phyloP scores from a whole-genome alignment of 805 yeast species.

The Yamadazyma laniorum region DNA sequence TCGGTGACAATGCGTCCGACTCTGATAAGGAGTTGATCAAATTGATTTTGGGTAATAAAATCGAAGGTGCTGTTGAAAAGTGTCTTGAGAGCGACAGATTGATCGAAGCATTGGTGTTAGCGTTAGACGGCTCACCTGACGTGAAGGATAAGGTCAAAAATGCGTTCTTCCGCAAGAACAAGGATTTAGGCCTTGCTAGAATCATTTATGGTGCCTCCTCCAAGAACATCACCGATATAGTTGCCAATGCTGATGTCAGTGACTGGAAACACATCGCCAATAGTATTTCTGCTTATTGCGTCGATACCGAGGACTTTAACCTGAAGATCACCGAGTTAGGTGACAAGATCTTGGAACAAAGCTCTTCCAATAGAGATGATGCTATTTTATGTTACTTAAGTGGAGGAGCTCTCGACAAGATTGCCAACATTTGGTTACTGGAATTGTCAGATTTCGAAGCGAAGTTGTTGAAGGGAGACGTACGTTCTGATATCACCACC shows the following conservation, averaged over 20 bases:
- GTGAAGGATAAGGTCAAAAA: slow-evolving; percentile 67
- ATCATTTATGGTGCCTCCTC: slow-evolving; percentile 64
- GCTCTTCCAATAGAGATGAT: slow-evolving; percentile 54
- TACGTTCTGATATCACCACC: slow-evolving; percentile 45
- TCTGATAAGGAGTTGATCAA: slow-evolving; percentile 39
- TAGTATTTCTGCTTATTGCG: slow-evolving; percentile 57
- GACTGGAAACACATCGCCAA: slow-evolving; percentile 85
- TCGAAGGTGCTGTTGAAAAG: slow-evolving; percentile 62
- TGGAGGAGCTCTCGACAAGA: slow-evolving; percentile 77
- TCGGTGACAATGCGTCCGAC: slow-evolving; percentile 31
- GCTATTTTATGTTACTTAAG: slow-evolving; percentile 79
- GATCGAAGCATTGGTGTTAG: slow-evolving; percentile 78
- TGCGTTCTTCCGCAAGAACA: slow-evolving; percentile 64
- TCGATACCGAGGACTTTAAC: slow-evolving; percentile 49
- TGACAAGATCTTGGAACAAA: slow-evolving; percentile 56
- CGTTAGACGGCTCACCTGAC: slow-evolving; percentile 60
- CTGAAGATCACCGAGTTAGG: slow-evolving; percentile 66
- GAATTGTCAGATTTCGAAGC: slow-evolving; percentile 53
- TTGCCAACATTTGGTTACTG: slow-evolving; percentile 77
- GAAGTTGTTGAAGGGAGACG: slow-evolving; percentile 44
- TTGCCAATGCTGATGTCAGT: slow-evolving; percentile 68
- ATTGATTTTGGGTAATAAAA: slow-evolving; percentile 58
- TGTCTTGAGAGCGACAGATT: slow-evolving; percentile 63
- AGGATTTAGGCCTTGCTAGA: slow-evolving; percentile 62
- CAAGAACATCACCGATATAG: slow-evolving; percentile 62